phyloP scores from a whole-genome alignment of 225 moss, liverwort and hornwort species.

The Asterella californica region DNA sequence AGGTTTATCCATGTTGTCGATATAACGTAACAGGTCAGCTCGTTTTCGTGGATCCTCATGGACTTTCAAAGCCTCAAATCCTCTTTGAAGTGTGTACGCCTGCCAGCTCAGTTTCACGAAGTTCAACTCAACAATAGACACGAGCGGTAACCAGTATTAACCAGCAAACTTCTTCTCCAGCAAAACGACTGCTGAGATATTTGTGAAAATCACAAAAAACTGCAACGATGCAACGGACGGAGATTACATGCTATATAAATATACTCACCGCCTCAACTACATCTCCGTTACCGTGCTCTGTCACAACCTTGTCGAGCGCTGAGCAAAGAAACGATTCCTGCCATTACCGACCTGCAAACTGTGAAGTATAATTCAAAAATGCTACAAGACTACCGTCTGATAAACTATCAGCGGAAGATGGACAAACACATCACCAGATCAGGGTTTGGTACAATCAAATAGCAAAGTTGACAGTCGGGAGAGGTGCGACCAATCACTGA shows the following conservation, averaged over 20 bases:
- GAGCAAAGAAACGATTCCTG: constrained; percentile 87
- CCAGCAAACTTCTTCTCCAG: neutral
- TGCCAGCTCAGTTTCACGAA: constrained; percentile 25
- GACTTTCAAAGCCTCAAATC: constrained; percentile 68
- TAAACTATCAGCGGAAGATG: neutral
- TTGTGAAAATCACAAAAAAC: neutral
- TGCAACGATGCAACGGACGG: neutral
- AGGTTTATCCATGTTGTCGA: constrained; percentile 82
- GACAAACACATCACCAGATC: neutral
- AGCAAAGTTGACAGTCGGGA: neutral
- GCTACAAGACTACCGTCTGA: neutral
- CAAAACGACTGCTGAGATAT: neutral
- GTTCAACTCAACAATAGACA: neutral
- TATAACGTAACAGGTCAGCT: constrained; percentile 82
- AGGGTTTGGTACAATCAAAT: neutral
- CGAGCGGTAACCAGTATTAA: neutral
- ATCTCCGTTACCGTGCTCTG: constrained; percentile 56
- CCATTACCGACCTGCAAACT: neutral
- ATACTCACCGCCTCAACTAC: constrained; percentile 89
- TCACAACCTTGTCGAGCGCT: constrained; percentile 73
- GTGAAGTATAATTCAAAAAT: neutral
- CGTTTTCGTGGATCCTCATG: constrained; percentile 81
- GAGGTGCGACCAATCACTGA: neutral
- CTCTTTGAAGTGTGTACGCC: constrained; percentile 69
- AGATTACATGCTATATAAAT: neutral